Conservation (phyloP, 257 asterid genomes). For the Perilla frutescens region DNA sequence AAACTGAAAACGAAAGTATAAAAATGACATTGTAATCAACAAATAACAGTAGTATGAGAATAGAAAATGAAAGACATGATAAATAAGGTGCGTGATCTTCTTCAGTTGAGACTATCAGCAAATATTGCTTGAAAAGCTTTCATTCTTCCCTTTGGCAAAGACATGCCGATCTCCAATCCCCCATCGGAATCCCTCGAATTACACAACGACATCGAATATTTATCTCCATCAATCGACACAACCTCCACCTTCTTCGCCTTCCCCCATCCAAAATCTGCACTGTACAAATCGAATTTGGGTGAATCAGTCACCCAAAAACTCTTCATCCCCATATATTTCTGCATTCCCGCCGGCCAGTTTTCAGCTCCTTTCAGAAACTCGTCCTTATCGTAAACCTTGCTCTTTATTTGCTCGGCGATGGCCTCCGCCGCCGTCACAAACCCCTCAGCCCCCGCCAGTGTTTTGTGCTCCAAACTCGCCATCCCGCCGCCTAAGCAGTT, state of each 20-base stretch:
- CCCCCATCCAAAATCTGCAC: slow-evolving; percentile 61
- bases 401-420: slow-evolving; percentile 40
- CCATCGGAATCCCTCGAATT: slow-evolving; percentile 41
- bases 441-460: slow-evolving; percentile 48
- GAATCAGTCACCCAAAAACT: slow-evolving; percentile 48
- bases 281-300: slow-evolving; percentile 48
- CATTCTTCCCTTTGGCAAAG: slow-evolving; percentile 48
- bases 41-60: too few relatives aligned
- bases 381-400: slow-evolving; percentile 30
- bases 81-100: too few relatives aligned
- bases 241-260: slow-evolving; percentile 49
- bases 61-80: too few relatives aligned
- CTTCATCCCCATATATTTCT: slow-evolving; percentile 11
- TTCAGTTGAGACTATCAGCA: slow-evolving; percentile 15
- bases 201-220: slow-evolving; percentile 43
- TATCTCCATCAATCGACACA: slow-evolving; percentile 45
- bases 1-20: too few relatives aligned
- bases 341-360: slow-evolving; percentile 44
- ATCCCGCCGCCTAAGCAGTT: slow-evolving; percentile 50
- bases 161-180: slow-evolving; percentile 60
- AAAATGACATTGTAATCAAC: too few relatives aligned
- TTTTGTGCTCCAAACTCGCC: slow-evolving; percentile 19
- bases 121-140: slow-evolving; percentile 44
- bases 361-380: slow-evolving; percentile 41
- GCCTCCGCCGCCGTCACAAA: slow-evolving; percentile 47